Percentiles rank a stretch among this genome's conserved stretches.
These are phyloP conservation scores for Staphylotrichum tortipilum DNA, from an alignment of 495 filamentous ascomycete genomes.

Conservation along the genomic window DNA sequence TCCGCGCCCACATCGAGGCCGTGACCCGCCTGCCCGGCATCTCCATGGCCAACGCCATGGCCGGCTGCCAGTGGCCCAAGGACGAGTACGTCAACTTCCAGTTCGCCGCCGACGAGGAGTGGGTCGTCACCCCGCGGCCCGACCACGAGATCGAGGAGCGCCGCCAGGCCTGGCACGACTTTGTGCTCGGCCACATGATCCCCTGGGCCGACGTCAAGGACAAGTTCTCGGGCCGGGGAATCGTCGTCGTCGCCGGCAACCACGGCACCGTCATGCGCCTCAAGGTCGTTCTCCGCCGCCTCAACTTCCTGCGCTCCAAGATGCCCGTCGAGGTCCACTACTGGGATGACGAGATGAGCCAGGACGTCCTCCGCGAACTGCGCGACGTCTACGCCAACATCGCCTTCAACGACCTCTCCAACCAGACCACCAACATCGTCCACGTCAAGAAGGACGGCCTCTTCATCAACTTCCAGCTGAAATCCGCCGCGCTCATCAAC, in stretches of 20 bases:
- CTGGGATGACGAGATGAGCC: constrained; percentile 21
- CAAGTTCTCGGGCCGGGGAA: constrained; percentile 19
- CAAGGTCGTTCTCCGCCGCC: constrained; percentile 17
- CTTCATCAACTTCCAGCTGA: constrained; percentile 23
- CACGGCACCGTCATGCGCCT: constrained; percentile 15
- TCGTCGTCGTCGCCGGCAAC: constrained; percentile 23
- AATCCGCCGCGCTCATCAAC: constrained; percentile 3
- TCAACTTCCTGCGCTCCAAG: constrained; percentile 12
- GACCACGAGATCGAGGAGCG: constrained; percentile 14
- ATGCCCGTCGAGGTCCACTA: constrained; percentile 23
- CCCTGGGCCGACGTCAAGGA: constrained; percentile 12
- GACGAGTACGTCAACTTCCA: constrained; percentile 18
- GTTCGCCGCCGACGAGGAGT: constrained; percentile 10
- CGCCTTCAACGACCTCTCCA: constrained; percentile 23
- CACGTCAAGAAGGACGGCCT: constrained; percentile 13
- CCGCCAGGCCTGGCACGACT: constrained; percentile 17
- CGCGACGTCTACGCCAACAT: constrained; percentile 9
- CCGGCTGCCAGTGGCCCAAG: constrained; percentile 14
- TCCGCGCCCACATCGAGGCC: constrained; percentile 18
- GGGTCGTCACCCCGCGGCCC: constrained; percentile 10
- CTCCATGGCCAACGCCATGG: constrained; percentile 15
- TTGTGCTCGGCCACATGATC: constrained; percentile 10
- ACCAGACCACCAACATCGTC: constrained; percentile 14
- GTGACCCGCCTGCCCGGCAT: constrained; percentile 10
- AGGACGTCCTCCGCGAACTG: constrained; percentile 4